A percentile compares a stretch with the other conserved stretches of the same genome.
Conservation (phyloP, 345 rosid species). For the Aethionema arabicum region DNA sequence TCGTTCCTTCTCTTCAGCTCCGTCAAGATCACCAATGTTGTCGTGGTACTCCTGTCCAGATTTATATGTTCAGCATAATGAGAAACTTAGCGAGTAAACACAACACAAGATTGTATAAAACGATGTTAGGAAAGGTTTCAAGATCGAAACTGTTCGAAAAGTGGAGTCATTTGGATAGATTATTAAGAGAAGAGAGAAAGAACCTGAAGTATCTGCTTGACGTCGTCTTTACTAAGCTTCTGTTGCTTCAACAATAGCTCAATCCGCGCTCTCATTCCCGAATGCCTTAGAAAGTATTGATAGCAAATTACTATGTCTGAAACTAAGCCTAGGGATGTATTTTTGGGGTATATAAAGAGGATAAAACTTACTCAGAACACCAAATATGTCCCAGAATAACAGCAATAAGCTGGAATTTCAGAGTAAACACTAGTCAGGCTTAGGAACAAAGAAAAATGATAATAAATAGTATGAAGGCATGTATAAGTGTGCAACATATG, state of each 20-base stretch:
- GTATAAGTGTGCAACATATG: constrained; percentile 4
- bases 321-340: background rate
- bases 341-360: background rate
- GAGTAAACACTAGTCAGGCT: constrained; percentile 3
- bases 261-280: constrained; percentile 74
- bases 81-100: background rate
- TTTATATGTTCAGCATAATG: background rate
- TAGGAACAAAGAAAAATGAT: constrained; percentile 2
- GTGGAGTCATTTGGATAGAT: constrained; percentile 1
- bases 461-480: background rate
- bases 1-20: constrained; percentile 89
- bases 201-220: constrained; percentile 87
- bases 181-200: constrained; percentile 11
- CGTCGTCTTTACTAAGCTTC: constrained; percentile 68
- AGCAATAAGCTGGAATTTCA: constrained; percentile 68
- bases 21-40: constrained; percentile 91
- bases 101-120: constrained; percentile 3
- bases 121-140: background rate
- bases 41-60: constrained; percentile 78
- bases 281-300: constrained; percentile 45
- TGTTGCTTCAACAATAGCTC: constrained; percentile 91
- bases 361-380: constrained; percentile 86
- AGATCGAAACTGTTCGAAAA: background rate
- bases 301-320: constrained; percentile 16
- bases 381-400: constrained; percentile 89